A percentile compares a stretch with the other conserved stretches of the same genome.
Evolutionary conservation across 2,329 filamentous ascomycete species (phyloP).

Genomic region (Thielaviopsis populi): DNA sequence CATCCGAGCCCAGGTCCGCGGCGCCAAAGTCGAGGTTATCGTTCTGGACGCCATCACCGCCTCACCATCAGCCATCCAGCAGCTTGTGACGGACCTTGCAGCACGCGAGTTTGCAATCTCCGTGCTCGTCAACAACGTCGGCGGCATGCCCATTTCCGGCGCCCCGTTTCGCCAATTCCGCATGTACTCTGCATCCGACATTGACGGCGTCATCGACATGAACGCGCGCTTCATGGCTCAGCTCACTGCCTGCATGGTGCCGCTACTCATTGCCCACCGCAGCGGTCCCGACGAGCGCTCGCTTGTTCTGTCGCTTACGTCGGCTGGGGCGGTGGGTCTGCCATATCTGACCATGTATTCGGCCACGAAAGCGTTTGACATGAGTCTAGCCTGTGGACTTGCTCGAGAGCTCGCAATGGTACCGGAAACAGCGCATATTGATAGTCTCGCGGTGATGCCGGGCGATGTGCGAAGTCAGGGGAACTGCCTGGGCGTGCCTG

Average conservation of each 20-base stretch:
- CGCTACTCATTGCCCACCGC: slow-evolving; percentile 17
- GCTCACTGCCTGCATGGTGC: slow-evolving; percentile 23
- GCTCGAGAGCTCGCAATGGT: slow-evolving; percentile 21
- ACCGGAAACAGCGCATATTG: slow-evolving; percentile 20
- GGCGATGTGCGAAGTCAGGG: slow-evolving; percentile 22
- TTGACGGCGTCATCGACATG: slow-evolving; percentile 23
- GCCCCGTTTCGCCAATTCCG: slow-evolving; percentile 21
- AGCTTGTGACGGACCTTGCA: slow-evolving; percentile 17
- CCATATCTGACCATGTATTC: slow-evolving; percentile 24
- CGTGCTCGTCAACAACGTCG: slow-evolving; percentile 26
- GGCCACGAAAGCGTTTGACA: slow-evolving; percentile 24
- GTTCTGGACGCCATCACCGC: not conserved
- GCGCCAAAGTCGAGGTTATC: not conserved
- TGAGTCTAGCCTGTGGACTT: slow-evolving; percentile 21
- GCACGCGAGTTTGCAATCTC: slow-evolving; percentile 22
- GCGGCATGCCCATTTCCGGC: slow-evolving; percentile 21
- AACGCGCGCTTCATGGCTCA: slow-evolving; percentile 26
- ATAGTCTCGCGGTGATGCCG: slow-evolving; percentile 22
- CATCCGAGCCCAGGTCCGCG: not conserved
- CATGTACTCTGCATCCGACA: slow-evolving; percentile 21
- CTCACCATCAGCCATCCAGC: not conserved
- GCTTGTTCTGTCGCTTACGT: slow-evolving; percentile 22
- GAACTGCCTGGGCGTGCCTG: slow-evolving; percentile 18
- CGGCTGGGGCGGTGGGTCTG: slow-evolving; percentile 20
- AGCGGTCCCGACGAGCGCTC: not conserved